Evolutionary conservation across 768 basidiomycete species (phyloP), one percentile per base, ranked within the genome.

Genomic region (Boletus edulis): DNA sequence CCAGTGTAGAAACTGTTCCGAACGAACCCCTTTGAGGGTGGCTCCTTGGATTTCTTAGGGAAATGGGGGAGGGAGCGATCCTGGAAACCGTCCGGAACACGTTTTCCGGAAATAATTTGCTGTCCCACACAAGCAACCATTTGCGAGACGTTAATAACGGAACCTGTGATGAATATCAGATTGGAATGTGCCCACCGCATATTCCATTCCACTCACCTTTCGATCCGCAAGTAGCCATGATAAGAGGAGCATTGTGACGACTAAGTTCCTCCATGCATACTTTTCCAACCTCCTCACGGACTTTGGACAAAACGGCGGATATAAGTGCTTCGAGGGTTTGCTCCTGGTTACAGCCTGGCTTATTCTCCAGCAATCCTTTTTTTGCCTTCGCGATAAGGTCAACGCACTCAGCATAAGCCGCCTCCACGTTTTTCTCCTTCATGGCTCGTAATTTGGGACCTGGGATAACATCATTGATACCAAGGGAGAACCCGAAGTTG

Each of bases 41-140:
- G 96, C 58, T 94, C 92, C 64, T 91, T 87, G 4, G 93, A 94
- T 71, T 95, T 96, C 75, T 98, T 98, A 13, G 88, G 91, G 72
- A 98, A 99, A 72, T 99, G 97, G 1, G 97, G 97, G n/a, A 99
- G 79, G 1, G 97, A 96, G 35, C 97, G 89, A 72, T 99, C 97
- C 73, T 98, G 96, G 77, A 99, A 99, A 31, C 96, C 97, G 78
- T 98, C 89, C 0, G 94, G 95, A 7, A 99, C 94, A 82, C 97
- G 97, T 74, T 92, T 89, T 8, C 97, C 97, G 18, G 94, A 85
- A 58, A 99, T 98, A 71, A 98, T 98, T 69, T 99, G 97, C 67
- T 99, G 97, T 6, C 97, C 97, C 62, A 99, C 97, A 83, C 96
- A 98, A 67, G 96, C 97, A 50, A 98, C 96, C 97, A 99, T 99